phyloP scores from a whole-genome alignment of 2,329 filamentous ascomycete genomes.

The Fusarium hainanense region DNA sequence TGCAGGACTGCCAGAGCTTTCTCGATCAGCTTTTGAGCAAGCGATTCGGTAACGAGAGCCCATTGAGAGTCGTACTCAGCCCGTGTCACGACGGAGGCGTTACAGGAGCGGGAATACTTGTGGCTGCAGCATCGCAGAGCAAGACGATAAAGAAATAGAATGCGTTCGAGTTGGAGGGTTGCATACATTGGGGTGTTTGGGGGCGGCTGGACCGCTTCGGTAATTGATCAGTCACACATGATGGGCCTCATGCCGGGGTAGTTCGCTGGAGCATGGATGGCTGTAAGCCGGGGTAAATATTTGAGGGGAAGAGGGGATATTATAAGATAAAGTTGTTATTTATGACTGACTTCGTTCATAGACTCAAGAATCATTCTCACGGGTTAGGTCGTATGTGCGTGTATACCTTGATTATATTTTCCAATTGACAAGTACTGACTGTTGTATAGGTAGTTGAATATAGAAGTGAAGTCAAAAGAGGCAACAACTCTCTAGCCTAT shows the following conservation, averaged over 20 bases:
- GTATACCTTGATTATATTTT: not conserved
- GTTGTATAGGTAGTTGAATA: not conserved
- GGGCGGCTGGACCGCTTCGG: conserved; percentile 38
- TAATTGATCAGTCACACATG: conserved; percentile 37
- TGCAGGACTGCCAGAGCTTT: conserved; percentile 75
- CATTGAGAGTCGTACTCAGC: conserved; percentile 60
- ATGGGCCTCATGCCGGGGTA: conserved; percentile 13
- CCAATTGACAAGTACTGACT: not conserved
- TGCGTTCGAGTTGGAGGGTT: conserved; percentile 15
- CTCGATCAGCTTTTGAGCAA: conserved; percentile 65
- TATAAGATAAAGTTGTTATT: conserved; percentile 6
- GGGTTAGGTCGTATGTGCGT: conserved; percentile 4
- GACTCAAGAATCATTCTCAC: conserved; percentile 25
- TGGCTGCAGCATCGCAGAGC: conserved; percentile 55
- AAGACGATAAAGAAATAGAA: conserved; percentile 51
- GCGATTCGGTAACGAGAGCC: conserved; percentile 45
- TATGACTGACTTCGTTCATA: conserved; percentile 24
- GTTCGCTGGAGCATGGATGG: conserved; percentile 19
- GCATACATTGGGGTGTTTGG: conserved; percentile 25
- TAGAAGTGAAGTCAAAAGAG: conserved; percentile 1
- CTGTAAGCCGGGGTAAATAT: conserved; percentile 22
- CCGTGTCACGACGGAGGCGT: conserved; percentile 72
- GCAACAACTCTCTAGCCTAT: not conserved
- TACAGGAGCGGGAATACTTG: conserved; percentile 70
- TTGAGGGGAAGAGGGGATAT: conserved; percentile 17